Conservation (phyloP, 192 early-diverging fungal species). For the Linnemannia elongata region DNA sequence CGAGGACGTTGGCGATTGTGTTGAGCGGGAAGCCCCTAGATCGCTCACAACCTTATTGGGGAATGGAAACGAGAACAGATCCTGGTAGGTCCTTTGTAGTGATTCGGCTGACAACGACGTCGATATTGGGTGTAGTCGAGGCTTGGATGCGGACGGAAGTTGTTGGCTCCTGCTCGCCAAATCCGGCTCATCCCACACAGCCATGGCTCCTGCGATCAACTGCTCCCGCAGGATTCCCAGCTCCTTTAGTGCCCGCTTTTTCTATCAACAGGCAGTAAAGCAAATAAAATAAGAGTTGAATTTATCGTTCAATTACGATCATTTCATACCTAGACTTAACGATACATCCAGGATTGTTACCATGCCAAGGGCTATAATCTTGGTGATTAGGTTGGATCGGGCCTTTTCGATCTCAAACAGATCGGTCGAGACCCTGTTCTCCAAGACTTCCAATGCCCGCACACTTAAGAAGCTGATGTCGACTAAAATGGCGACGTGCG, state of each 20-base stretch:
- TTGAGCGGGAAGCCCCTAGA: background rate
- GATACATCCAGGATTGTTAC: slow-evolving; percentile 28
- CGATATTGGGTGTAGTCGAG: background rate
- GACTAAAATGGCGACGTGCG: slow-evolving; percentile 36
- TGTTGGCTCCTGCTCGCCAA: background rate
- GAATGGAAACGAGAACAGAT: slow-evolving; percentile 35
- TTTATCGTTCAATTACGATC: too few species aligned
- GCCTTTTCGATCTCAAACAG: slow-evolving; percentile 68
- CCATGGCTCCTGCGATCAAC: slow-evolving; percentile 39
- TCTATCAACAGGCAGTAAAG: slow-evolving; percentile 31
- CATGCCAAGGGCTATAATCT: slow-evolving; percentile 64
- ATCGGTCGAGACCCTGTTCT: background rate
- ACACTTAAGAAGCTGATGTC: slow-evolving; percentile 39
- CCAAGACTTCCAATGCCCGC: slow-evolving; percentile 20
- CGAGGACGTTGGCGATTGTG: background rate
- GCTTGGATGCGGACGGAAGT: background rate
- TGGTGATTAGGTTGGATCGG: slow-evolving; percentile 64
- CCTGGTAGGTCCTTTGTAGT: slow-evolving; percentile 29
- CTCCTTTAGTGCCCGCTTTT: slow-evolving; percentile 62
- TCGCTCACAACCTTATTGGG: slow-evolving; percentile 5
- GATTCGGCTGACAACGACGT: slow-evolving; percentile 13
- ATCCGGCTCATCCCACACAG: slow-evolving; percentile 22
- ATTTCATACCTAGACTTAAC: too few species aligned
- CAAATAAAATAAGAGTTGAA: background rate
- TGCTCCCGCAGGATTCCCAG: slow-evolving; percentile 52